Base-by-base conservation (phyloP, 2,329 filamentous ascomycete genomes). In the Rhynchosporium graminicola region DNA sequence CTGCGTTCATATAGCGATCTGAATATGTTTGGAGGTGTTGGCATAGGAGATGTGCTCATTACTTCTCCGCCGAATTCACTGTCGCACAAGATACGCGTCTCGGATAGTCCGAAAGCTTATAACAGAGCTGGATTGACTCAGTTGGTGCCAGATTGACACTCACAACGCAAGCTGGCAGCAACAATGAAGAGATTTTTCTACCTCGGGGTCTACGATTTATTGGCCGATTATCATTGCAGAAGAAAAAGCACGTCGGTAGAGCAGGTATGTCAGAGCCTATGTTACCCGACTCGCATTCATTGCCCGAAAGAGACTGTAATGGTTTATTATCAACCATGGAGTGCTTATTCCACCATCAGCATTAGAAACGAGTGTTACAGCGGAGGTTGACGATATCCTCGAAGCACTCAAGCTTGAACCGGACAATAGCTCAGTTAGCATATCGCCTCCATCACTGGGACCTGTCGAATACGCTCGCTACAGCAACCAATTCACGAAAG, bases 11-110 rank as follows among this genome's bases (percentile, higher is more conserved):
- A 63, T 33, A 57, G 59, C 33, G 31, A 63, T 4, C 26, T 61
- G 8, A 62, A 97, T 97, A 40, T 28, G 8, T 59, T 56, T 57
- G 47, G 51, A 36, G 52, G 36, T 43, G 26, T 26, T 1, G 29
- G 36, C 15, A 33, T 50, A 4, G 47, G 29, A 13, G 47, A 8
- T 3, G 13, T 33, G 28, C 15, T 31, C 8, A 5, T 33, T 38
- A 31, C 20, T 59, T 40, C 43, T 13, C 12, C 28, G 3, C 20
- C 31, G 31, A 46, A 46, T 29, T 7, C 13, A 20, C 29, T 26
- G 20, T 51, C 42, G 13, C 45, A 51, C 36, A n/a, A 38, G 26
- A 59, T n/a, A 26, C 50, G 29, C 51, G 31, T 31, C 12, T 38
- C 38, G 6, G 47, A 20, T 13, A 29, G 45, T n/a, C 43, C 36